Base-by-base conservation (phyloP, 2,329 filamentous ascomycete species). In the Colletotrichum melonis region DNA sequence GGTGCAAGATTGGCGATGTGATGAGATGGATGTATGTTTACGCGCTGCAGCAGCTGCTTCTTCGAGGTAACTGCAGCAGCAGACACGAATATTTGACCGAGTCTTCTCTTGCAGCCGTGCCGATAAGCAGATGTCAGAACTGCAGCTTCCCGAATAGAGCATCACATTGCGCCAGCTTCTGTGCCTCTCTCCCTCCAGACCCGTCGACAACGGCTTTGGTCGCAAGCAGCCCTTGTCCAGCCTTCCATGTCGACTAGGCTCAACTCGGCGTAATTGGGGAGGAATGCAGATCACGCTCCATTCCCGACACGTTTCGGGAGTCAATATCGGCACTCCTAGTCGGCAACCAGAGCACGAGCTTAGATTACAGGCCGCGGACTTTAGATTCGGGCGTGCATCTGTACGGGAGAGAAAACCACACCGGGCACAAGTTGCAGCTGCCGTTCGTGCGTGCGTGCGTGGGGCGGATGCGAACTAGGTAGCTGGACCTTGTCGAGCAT, bases 21-120 rank as follows among this genome's bases (percentile, higher is more conserved):
- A 60, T 28, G 42, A 65, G 69, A 24, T 58, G 69, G 69, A 30
- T 54, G 7, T 54, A 38, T 32, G 54, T 69, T 72, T 59, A 63
- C 58, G 14, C 65, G 57, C 14, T 5, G 9, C 42, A 49, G 19
- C 42, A 22, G 42, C 42, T 22, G 42, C 42, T 49, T 4, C 42
- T 35, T 32, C 28, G 22, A 35, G 46, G 24, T 32, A 12, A 28
- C 26, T 42, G 60, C 32, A n/a, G 46, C 32, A n/a, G 46, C 9
- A n/a, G 30, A n/a, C 16, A 46, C 22, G 30, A 30, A 42, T 11
- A 12, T 11, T 57, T 6, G 42, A 46, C 32, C 63, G 8, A 69
- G 30, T 4, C 19, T 49, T 49, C 38, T 38, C 14, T 24, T 7
- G 28, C n/a, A 12, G 19, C 12, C 6, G 3, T 8, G 7, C 14